A percentile compares a stretch with the other conserved stretches of the same genome.
These are phyloP conservation scores for Penicillium nordicum DNA, from an alignment of 2,329 filamentous ascomycete genomes.

Conservation along the genomic window DNA sequence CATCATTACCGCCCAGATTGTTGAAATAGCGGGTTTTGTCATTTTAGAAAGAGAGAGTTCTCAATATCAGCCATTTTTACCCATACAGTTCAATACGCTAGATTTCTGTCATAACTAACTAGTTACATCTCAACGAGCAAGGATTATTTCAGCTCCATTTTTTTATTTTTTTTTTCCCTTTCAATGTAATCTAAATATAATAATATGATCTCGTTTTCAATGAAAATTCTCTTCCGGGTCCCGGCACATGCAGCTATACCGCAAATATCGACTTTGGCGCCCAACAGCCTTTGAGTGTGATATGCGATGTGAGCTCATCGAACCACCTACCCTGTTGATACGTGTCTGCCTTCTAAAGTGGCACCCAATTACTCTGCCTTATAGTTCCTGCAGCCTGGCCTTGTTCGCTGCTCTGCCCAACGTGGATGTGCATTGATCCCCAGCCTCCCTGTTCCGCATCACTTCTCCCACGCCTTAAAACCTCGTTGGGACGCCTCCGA, in stretches of 20 bases:
- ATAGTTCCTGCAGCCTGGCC: slow-evolving; percentile 5
- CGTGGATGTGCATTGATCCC: slow-evolving; percentile 18
- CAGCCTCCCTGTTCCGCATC: slow-evolving; percentile 17
- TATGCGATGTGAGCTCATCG: slow-evolving; percentile 16
- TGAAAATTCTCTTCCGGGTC: neutral
- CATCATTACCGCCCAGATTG: too few relatives aligned
- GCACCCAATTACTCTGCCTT: slow-evolving; percentile 19
- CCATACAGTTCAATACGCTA: too few relatives aligned
- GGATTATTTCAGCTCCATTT: neutral
- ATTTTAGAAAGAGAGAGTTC: too few relatives aligned
- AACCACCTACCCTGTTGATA: slow-evolving; percentile 11
- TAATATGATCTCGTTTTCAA: neutral
- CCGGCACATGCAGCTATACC: slow-evolving; percentile 21
- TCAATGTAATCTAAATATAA: neutral
- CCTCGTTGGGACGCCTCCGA: slow-evolving; percentile 6
- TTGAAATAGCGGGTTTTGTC: too few relatives aligned
- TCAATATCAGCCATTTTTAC: too few relatives aligned
- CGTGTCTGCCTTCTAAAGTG: slow-evolving; percentile 20
- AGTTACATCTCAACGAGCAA: neutral
- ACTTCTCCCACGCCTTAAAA: slow-evolving; percentile 8
- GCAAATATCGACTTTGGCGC: slow-evolving; percentile 20
- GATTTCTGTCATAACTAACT: too few relatives aligned
- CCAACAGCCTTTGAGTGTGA: slow-evolving; percentile 11
- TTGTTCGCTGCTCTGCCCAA: slow-evolving; percentile 25
- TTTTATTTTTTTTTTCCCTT: neutral